phyloP scores from a whole-genome alignment of 2,329 filamentous ascomycete genomes.

The Aspergillus sp. region DNA sequence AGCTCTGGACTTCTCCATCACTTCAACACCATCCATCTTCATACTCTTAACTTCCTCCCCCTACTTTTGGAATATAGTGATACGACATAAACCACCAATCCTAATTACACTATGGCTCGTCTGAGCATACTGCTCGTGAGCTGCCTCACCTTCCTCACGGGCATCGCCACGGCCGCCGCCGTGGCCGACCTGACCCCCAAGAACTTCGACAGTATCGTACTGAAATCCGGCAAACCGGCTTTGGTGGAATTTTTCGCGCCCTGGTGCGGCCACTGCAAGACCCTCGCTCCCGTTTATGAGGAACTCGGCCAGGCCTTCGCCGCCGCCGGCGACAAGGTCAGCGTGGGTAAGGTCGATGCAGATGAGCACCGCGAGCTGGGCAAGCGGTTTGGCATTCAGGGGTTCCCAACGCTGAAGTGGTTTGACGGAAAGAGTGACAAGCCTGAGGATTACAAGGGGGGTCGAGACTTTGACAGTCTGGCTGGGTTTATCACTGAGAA shows the following conservation, averaged over 20 bases:
- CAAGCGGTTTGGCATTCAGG: constrained; percentile 78
- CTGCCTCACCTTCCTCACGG: constrained; percentile 40
- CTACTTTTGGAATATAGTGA: not conserved
- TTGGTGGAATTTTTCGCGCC: constrained; percentile 97
- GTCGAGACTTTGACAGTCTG: constrained; percentile 80
- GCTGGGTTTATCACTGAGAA: constrained; percentile 74
- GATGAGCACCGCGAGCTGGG: constrained; percentile 80
- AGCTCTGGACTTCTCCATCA: not conserved
- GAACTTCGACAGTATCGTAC: constrained; percentile 86
- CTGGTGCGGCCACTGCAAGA: constrained; percentile 99
- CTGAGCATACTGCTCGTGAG: constrained; percentile 40
- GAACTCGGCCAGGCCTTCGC: constrained; percentile 72
- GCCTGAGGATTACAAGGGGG: constrained; percentile 76
- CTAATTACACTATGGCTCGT: constrained; percentile 32
- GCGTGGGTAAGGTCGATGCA: constrained; percentile 92
- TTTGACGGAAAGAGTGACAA: constrained; percentile 91
- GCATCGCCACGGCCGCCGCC: constrained; percentile 48
- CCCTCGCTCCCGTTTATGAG: constrained; percentile 86
- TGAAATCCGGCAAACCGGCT: constrained; percentile 87
- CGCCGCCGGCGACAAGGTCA: constrained; percentile 64
- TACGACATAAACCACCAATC: constrained; percentile 9
- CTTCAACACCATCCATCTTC: not conserved
- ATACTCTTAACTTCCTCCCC: not conserved
- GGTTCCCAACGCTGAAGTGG: constrained; percentile 95
- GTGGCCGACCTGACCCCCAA: constrained; percentile 81